A percentile compares a stretch with the other conserved stretches of the same genome.
Conservation (phyloP, 306 rosid species). For the Mimosa bimucronata region DNA sequence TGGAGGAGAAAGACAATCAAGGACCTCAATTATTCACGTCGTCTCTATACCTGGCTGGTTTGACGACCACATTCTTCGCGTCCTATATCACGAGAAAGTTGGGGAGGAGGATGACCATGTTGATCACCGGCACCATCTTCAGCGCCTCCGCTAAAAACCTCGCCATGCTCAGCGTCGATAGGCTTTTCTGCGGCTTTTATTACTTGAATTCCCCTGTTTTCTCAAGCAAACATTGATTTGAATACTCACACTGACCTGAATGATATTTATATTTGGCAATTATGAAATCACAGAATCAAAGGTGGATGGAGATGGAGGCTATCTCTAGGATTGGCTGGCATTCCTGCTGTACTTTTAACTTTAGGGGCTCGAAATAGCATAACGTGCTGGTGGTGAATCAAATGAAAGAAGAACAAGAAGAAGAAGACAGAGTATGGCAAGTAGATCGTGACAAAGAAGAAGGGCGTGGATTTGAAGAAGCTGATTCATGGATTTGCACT, state of each 20-base stretch:
- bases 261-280: not conserved
- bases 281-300: conserved; percentile 47
- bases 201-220: too few relatives aligned
- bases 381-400: too few relatives aligned
- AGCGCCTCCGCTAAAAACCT: too few relatives aligned
- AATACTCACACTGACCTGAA: not conserved
- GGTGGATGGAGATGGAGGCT: conserved; percentile 98
- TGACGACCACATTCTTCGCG: not conserved
- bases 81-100: not conserved
- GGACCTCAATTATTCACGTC: not conserved
- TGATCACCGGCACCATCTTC: not conserved
- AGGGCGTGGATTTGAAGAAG: too few relatives aligned
- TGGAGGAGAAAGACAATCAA: not conserved
- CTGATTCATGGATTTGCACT: too few relatives aligned
- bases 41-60: not conserved
- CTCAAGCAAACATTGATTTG: too few relatives aligned
- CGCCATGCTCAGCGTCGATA: not conserved
- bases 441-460: too few relatives aligned
- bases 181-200: not conserved
- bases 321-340: conserved; percentile 79
- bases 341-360: conserved; percentile 79
- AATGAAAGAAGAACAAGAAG: too few relatives aligned
- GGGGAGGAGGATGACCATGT: conserved; percentile 1
- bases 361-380: conserved; percentile 77
- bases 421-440: too few relatives aligned